Evolutionary conservation across 2,329 filamentous ascomycete genomes (phyloP).

Genomic region (Acrodontium crateriforme): DNA sequence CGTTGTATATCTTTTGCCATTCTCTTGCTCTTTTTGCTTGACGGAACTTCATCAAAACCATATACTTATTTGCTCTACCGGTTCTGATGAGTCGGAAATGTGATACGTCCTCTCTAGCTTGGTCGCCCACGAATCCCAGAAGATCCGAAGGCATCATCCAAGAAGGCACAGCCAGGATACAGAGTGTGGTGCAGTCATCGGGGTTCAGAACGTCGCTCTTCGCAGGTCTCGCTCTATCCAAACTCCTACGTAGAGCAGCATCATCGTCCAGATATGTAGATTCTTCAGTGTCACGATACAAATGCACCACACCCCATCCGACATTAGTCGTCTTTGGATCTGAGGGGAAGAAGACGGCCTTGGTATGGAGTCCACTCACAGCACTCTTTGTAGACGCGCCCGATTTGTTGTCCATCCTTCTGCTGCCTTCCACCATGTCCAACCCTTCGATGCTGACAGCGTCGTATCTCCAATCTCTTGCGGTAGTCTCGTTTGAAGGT

Average conservation of each 20-base stretch:
- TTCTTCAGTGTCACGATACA: conserved; percentile 77
- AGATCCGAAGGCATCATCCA: conserved; percentile 89
- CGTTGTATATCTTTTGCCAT: conserved; percentile 82
- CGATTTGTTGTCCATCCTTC: conserved; percentile 20
- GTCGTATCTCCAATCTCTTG: conserved; percentile 67
- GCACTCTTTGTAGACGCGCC: conserved; percentile 35
- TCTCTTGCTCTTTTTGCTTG: conserved; percentile 57
- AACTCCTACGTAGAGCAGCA: conserved; percentile 23
- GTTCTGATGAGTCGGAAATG: conserved; percentile 94
- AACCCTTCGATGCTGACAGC: conserved; percentile 68
- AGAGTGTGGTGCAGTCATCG: conserved; percentile 73
- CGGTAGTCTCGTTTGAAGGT: conserved; percentile 37
- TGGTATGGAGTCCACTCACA: conserved; percentile 59
- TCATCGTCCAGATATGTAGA: conserved; percentile 47
- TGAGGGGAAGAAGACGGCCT: conserved; percentile 62
- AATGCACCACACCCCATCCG: conserved; percentile 84
- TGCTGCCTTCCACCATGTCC: conserved; percentile 44
- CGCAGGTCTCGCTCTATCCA: conserved; percentile 5
- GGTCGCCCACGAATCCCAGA: conserved; percentile 78
- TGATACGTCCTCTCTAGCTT: conserved; percentile 71
- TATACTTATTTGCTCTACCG: conserved; percentile 74
- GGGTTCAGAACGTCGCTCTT: conserved; percentile 24
- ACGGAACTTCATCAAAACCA: conserved; percentile 90
- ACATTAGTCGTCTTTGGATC: conserved; percentile 60
- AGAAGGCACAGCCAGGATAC: conserved; percentile 85